Conservation (phyloP, 352 stramenopile species). For the Globisporangium irregulare region DNA sequence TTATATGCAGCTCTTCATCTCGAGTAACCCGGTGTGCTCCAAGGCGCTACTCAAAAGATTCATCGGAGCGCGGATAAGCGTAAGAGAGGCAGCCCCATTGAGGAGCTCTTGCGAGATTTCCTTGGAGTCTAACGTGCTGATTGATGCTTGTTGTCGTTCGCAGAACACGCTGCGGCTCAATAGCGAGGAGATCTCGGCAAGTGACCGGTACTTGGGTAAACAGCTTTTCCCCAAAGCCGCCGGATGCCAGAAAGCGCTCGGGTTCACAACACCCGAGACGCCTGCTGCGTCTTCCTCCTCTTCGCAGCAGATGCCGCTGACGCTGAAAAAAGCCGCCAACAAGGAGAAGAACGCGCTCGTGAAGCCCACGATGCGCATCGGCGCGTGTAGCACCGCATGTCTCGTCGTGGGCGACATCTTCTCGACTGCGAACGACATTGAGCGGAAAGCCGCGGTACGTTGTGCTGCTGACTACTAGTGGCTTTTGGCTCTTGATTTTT, state of each 20-base stretch:
- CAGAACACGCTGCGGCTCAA: constrained; percentile 67
- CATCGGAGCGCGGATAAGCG: constrained; percentile 43
- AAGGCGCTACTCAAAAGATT: constrained; percentile 56
- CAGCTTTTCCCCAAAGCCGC: constrained; percentile 52
- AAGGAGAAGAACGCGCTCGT: constrained; percentile 21
- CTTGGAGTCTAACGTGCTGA: not conserved
- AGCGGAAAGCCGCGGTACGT: constrained; percentile 47
- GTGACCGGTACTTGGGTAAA: constrained; percentile 42
- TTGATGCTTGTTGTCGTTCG: not conserved
- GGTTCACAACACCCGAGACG: constrained; percentile 3
- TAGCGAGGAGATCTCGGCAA: constrained; percentile 50
- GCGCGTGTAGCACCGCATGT: constrained; percentile 12
- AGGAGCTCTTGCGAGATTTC: not conserved
- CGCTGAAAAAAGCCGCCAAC: constrained; percentile 4
- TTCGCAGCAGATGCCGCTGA: not conserved
- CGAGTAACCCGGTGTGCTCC: constrained; percentile 51
- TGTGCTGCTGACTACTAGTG: not conserved
- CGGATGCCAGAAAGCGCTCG: constrained; percentile 8
- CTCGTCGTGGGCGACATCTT: constrained; percentile 47
- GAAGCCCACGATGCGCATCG: constrained; percentile 1
- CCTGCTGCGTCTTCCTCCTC: not conserved
- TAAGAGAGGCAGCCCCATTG: constrained; percentile 22
- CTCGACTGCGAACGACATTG: constrained; percentile 37
- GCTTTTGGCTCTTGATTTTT: constrained; percentile 10
- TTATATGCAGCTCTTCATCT: constrained; percentile 43